Evolutionary conservation across 148 eudicot species (phyloP).

Genomic region (Heliamphora exappendiculata): DNA sequence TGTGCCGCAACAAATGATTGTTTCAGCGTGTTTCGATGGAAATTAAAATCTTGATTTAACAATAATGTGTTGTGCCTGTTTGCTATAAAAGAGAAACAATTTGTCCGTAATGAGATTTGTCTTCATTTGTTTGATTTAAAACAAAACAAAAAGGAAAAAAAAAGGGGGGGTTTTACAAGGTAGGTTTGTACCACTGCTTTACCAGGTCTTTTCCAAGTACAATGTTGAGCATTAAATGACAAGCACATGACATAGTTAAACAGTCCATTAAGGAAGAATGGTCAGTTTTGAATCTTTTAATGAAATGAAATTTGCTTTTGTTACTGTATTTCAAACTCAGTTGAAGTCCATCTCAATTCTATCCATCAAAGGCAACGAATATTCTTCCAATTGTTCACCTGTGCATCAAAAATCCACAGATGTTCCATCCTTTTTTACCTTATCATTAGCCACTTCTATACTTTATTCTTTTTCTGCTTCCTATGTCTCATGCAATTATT

Average conservation of each 20-base stretch:
- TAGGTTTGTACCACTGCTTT: not conserved
- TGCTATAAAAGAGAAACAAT: no score
- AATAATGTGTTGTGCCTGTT: no score
- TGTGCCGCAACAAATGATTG: no score
- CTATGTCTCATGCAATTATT: slow-evolving; percentile 16
- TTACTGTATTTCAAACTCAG: not conserved
- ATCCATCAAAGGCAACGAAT: not conserved
- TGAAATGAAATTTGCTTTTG: not conserved
- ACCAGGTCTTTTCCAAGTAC: not conserved
- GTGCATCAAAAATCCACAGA: slow-evolving; percentile 7
- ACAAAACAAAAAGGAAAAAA: no score
- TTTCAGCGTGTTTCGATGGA: no score
- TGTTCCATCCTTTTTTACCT: slow-evolving; percentile 20
- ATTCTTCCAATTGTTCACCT: not conserved
- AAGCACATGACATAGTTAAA: not conserved
- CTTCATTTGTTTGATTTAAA: no score
- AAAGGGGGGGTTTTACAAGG: not conserved
- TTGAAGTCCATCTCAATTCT: not conserved
- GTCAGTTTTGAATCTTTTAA: not conserved
- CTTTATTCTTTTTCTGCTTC: slow-evolving; percentile 9
- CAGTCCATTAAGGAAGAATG: not conserved
- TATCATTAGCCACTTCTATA: slow-evolving; percentile 2
- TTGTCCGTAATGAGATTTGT: no score
- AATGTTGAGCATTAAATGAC: not conserved
- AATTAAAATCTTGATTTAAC: no score